Percentiles rank a stretch among this genome's conserved stretches.
phyloP scores from a whole-genome alignment of 345 rosid species.

The Euphorbia lathyris region DNA sequence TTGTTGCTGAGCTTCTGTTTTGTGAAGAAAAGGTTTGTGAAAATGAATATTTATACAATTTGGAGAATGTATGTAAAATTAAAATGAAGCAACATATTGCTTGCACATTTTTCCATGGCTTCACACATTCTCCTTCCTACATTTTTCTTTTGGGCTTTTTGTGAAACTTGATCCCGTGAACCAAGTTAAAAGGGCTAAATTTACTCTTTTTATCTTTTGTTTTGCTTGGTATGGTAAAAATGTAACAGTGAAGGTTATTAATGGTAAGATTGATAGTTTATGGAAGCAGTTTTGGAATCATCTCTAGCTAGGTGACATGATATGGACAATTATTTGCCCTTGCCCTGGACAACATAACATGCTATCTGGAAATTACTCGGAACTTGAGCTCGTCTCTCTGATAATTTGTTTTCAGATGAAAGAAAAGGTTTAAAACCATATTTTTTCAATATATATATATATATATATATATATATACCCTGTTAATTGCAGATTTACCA shows the following conservation, averaged over 20 bases:
- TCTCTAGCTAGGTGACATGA: neutral
- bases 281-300: neutral
- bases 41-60: conserved; percentile 7
- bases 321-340: neutral
- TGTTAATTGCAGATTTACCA: too few species aligned
- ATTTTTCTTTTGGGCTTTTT: neutral
- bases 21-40: conserved; percentile 7
- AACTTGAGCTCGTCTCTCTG: too few species aligned
- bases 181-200: too few species aligned
- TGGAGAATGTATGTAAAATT: conserved; percentile 2
- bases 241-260: neutral
- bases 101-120: neutral
- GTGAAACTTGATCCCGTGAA: too few species aligned
- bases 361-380: too few species aligned
- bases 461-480: too few species aligned
- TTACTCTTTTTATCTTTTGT: too few species aligned
- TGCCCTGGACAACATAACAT: too few species aligned
- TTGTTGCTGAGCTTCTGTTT: neutral
- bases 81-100: neutral
- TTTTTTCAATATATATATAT: too few species aligned
- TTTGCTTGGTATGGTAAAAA: neutral
- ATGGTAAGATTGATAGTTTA: neutral
- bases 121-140: neutral
- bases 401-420: too few species aligned
- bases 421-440: too few species aligned